These are phyloP conservation scores for Lachnellula occidentalis DNA, from an alignment of 2,329 filamentous ascomycete species.

Conservation along the genomic window DNA sequence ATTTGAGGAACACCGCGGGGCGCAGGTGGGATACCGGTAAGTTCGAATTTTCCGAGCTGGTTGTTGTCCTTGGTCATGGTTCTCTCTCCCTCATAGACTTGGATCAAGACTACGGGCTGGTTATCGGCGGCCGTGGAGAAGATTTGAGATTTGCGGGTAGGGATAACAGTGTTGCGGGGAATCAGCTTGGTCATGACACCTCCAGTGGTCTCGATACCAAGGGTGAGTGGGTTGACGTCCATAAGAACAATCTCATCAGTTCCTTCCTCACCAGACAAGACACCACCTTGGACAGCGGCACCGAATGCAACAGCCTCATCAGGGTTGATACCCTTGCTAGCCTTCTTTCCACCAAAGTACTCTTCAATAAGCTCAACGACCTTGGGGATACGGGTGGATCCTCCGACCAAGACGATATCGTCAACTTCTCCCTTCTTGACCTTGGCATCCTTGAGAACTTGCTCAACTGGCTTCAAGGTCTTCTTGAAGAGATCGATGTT, in stretches of 20 bases:
- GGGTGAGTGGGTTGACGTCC: constrained; percentile 94
- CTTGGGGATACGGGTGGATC: constrained; percentile 99
- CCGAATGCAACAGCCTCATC: constrained; percentile 98
- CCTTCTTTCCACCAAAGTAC: constrained; percentile 93
- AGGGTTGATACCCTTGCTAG: constrained; percentile 98
- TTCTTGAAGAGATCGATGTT: constrained; percentile 99
- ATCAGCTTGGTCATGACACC: constrained; percentile 98
- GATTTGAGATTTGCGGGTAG: constrained; percentile 95
- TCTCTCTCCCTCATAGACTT: constrained; percentile 92
- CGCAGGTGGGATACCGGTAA: constrained; percentile 90
- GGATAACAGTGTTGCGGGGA: constrained; percentile 88
- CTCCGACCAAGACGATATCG: constrained; percentile 96
- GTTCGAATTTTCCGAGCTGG: constrained; percentile 94
- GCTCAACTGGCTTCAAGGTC: constrained; percentile 96
- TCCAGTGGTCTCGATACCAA: constrained; percentile 95
- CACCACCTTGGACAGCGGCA: constrained; percentile 94
- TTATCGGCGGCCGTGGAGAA: constrained; percentile 97
- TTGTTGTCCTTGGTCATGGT: constrained; percentile 97
- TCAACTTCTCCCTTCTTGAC: constrained; percentile 92
- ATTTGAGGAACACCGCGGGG: constrained; percentile 97
- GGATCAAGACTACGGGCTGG: constrained; percentile 91
- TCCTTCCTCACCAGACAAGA: constrained; percentile 82
- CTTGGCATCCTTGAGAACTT: constrained; percentile 97
- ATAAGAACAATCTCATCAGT: constrained; percentile 82
- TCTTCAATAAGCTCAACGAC: constrained; percentile 92